Evolutionary conservation across 495 filamentous ascomycete species (phyloP), one percentile per base, ranked within the genome.

Genomic region (Staphylotrichum longicolle): DNA sequence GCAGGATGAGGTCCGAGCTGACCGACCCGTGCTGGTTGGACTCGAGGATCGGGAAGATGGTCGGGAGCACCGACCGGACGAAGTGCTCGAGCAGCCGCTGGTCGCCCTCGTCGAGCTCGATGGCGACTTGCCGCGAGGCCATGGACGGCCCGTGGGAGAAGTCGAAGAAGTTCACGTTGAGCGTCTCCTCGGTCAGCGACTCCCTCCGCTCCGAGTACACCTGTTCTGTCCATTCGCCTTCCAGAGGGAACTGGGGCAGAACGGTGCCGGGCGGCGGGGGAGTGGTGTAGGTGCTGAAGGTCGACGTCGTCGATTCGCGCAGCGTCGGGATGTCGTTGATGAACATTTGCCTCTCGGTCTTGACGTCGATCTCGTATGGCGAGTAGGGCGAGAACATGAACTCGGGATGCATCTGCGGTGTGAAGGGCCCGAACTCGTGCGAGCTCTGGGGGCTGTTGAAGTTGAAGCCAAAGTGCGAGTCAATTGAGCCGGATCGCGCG

Each of bases 351-450:
- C 92, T 83, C 74, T 96, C 91, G 1, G 94, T 97, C 81, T 89
- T 92, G 77, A 97, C 88, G 72, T 98, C 94, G 61, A 97, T 87
- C 72, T 97, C 93, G 70, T 95, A 97, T 0, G 91, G 91, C 15
- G 86, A 82, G 75, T 83, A 87, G 65, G 58, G 77, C 70, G 64
- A 78, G 50, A 77, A 79, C 76, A 80, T 80, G 72, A 78, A 82
- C 34, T 80, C 77, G 55, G 70, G 64, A 34, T 74, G 71, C 57
- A 80, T 63, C 64, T 78, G 81, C 51, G 80, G 79, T 15, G 82
- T 81, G 75, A 85, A 89, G 50, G 82, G 70, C 14, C 85, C 82
- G 72, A 85, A 89, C 47, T 88, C 84, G 53, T 78, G 68, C 44
- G 79, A 80, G 51, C 78, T 74, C 6, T 86, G 82, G 30, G 80